Evolutionary conservation across 2,329 filamentous ascomycete genomes (phyloP).

Genomic region (Massarina eburnea): DNA sequence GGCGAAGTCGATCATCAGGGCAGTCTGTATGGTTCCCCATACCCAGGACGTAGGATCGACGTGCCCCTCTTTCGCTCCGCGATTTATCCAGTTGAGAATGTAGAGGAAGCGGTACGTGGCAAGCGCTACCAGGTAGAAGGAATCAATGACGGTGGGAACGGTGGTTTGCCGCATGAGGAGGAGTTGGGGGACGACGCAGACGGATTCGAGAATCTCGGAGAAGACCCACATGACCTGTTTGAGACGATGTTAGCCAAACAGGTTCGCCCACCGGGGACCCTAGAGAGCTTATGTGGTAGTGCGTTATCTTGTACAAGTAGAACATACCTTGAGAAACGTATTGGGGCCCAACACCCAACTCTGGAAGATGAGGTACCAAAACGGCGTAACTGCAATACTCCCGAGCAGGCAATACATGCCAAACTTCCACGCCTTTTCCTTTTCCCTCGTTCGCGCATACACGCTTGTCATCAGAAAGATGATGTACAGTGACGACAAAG

Average conservation of each 20-base stretch:
- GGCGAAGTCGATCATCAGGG: conserved; percentile 88
- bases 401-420: conserved; percentile 69
- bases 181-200: conserved; percentile 87
- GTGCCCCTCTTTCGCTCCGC: conserved; percentile 60
- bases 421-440: conserved; percentile 91
- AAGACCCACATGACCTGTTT: conserved; percentile 79
- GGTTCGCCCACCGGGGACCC: no score
- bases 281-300: not conserved
- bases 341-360: conserved; percentile 44
- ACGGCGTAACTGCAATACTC: conserved; percentile 68
- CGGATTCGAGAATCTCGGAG: conserved; percentile 87
- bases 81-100: conserved; percentile 85
- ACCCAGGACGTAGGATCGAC: conserved; percentile 75
- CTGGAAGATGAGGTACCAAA: conserved; percentile 71
- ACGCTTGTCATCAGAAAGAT: conserved; percentile 84
- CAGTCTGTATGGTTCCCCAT: conserved; percentile 86
- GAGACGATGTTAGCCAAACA: conserved; percentile 3
- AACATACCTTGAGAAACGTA: conserved; percentile 45
- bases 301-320: not conserved
- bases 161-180: conserved; percentile 91
- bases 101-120: conserved; percentile 89
- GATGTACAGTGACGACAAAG: conserved; percentile 80
- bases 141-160: conserved; percentile 93
- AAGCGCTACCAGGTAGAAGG: conserved; percentile 87
- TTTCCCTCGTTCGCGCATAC: conserved; percentile 83